Base-by-base conservation (phyloP, 306 rosid genomes). In the Dalbergia cultrata region DNA sequence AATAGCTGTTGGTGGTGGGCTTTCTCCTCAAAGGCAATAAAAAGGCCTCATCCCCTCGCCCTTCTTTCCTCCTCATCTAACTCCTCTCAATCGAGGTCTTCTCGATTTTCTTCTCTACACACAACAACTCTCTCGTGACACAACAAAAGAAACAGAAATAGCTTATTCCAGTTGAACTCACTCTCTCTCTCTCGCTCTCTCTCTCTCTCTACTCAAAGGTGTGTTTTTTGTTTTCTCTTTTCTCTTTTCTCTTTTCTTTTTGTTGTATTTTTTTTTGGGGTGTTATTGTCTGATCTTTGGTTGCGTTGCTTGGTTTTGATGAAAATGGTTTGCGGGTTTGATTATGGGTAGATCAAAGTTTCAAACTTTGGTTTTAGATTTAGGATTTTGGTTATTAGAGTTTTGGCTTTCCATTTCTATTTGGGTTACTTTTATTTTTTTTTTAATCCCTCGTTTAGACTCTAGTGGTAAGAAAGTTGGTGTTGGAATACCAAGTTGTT, bases 21-120 rank as follows among this genome's bases (percentile, higher is more conserved):
- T n/a, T 16, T 70, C 31, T 21, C 5, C n/a, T 7, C 22, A 35
- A 21, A 17, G 18, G 31, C 43, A 77, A 85, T 83, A 84, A 68
- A 86, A 79, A 80, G 74, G 71, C 71, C 67, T 39, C 31, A 26
- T 10, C 43, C 13, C 68, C 50, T 54, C 83, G 74, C 67, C 10
- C 73, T 64, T n/a, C 74, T 59, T 70, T 34, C 50, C 62, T 66
- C 22, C 80, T 82, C 93, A 88, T 54, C 79, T 52, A 17, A 14
- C 84, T 66, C 77, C 84, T 66, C 77, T 81, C 79, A 62, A 68
- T 81, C 88, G 83, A 90, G 84, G 72, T 62, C 90, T 83, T 86
- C 90, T 85, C 81, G 35, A 66, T 85, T 75, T 70, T 62, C 56
- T 66, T 41, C 67, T 33, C 17, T 10, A 14, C 70, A 41, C 6